Percentiles rank a stretch among this genome's conserved stretches.
These are phyloP conservation scores for Dryas alaskensis DNA, from an alignment of 306 rosid genomes.

Conservation along the genomic window DNA sequence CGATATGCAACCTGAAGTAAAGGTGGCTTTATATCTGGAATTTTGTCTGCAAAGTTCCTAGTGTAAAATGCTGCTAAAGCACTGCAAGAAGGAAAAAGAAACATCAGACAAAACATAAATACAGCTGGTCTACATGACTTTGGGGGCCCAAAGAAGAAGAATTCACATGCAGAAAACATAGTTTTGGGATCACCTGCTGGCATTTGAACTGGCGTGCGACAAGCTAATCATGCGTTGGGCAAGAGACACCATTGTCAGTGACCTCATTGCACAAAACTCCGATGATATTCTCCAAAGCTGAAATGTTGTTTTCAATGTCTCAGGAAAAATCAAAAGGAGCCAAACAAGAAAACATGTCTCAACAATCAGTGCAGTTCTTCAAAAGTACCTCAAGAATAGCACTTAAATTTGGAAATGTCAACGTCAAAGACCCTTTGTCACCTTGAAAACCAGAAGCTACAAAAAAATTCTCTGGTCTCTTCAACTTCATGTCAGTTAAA, in stretches of 20 bases:
- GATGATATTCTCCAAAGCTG: slow-evolving; percentile 97
- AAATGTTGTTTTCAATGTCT: slow-evolving; percentile 52
- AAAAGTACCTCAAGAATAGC: slow-evolving; percentile 75
- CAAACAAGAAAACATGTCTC: slow-evolving; percentile 38
- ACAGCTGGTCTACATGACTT: not conserved
- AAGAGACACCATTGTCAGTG: slow-evolving; percentile 90
- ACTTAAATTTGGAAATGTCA: slow-evolving; percentile 74
- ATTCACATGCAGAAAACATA: slow-evolving; percentile 16
- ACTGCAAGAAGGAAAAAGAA: slow-evolving; percentile 46
- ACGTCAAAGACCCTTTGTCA: slow-evolving; percentile 88
- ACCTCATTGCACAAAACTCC: slow-evolving; percentile 90
- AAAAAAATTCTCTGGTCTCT: slow-evolving; percentile 72
- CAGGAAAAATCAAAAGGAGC: slow-evolving; percentile 38
- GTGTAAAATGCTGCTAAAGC: slow-evolving; percentile 96
- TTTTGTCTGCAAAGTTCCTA: slow-evolving; percentile 69
- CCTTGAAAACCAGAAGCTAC: slow-evolving; percentile 87
- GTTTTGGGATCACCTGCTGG: slow-evolving; percentile 67
- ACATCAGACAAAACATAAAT: not conserved
- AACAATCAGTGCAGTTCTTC: slow-evolving; percentile 33
- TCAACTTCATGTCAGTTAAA: slow-evolving; percentile 71
- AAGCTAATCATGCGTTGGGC: slow-evolving; percentile 88
- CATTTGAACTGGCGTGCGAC: slow-evolving; percentile 73
- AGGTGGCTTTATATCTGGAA: slow-evolving; percentile 84
- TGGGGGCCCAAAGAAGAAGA: not conserved
- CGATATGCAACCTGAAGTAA: slow-evolving; percentile 70